Percentiles rank a stretch among this genome's conserved stretches.
phyloP scores from a whole-genome alignment of 2,329 filamentous ascomycete species.

The Fonsecaea erecta region DNA sequence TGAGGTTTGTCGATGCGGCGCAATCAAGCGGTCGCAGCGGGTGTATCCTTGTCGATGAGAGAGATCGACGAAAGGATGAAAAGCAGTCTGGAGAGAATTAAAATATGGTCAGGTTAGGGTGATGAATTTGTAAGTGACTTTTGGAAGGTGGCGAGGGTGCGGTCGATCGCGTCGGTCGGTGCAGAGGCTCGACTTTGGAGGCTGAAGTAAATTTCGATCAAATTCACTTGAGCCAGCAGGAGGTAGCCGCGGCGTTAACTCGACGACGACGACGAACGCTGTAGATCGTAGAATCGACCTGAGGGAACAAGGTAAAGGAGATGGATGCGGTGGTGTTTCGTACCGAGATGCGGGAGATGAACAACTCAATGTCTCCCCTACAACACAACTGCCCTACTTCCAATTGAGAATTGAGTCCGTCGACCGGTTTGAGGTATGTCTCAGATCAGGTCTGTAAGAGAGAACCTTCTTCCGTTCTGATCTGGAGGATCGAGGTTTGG shows the following conservation, averaged over 20 bases:
- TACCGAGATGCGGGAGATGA: constrained; percentile 79
- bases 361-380: constrained; percentile 98
- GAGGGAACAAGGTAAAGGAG: constrained; percentile 23
- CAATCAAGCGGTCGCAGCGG: constrained; percentile 38
- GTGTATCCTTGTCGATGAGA: constrained; percentile 30
- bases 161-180: constrained; percentile 10
- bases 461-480: constrained; percentile 1
- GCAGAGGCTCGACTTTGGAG: constrained; percentile 22
- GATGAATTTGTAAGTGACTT: constrained; percentile 6
- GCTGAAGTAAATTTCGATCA: constrained; percentile 20
- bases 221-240: constrained; percentile 20
- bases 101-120: constrained; percentile 23
- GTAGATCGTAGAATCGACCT: constrained; percentile 13
- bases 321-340: constrained; percentile 38
- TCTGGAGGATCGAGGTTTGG: constrained; percentile 20
- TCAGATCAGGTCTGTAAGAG: constrained; percentile 7
- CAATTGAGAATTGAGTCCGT: constrained; percentile 12
- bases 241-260: constrained; percentile 24
- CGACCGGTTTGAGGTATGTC: constrained; percentile 22
- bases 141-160: constrained; percentile 17
- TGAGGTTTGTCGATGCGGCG: constrained; percentile 45
- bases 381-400: constrained; percentile 39
- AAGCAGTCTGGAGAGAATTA: constrained; percentile 39
- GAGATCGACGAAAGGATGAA: constrained; percentile 33
- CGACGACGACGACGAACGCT: constrained; percentile 23